Conservation (phyloP, 331 rosid species). For the Quercus phellos region DNA sequence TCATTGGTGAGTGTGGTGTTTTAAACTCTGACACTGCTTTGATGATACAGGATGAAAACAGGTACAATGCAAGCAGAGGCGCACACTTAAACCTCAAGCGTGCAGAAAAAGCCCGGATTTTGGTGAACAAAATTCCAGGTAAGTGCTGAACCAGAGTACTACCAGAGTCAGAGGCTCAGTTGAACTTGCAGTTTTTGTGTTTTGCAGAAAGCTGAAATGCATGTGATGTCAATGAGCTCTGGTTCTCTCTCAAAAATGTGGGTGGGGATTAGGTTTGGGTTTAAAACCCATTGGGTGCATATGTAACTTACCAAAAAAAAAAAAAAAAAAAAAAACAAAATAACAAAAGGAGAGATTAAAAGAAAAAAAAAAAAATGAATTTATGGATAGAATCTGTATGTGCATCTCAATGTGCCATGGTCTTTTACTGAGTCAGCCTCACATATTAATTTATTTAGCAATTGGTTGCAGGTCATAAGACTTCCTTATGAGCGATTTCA, state of each 20-base stretch:
- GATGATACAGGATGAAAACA: conserved; percentile 82
- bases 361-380: too few relatives aligned
- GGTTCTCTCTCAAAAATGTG: too few relatives aligned
- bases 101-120: conserved; percentile 87
- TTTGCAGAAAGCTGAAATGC: not conserved
- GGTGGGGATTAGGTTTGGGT: too few relatives aligned
- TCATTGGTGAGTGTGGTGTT: not conserved
- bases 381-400: not conserved
- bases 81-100: conserved; percentile 94
- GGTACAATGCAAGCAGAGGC: conserved; percentile 94
- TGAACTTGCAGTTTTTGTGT: not conserved
- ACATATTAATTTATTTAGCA: not conserved
- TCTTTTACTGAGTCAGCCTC: not conserved
- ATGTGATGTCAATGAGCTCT: too few relatives aligned
- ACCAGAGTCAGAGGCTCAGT: not conserved
- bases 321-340: too few relatives aligned
- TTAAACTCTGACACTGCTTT: conserved; percentile 16
- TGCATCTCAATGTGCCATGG: not conserved
- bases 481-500: not conserved
- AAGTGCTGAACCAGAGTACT: conserved; percentile 18
- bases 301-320: too few relatives aligned
- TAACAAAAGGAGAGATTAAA: too few relatives aligned
- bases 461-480: not conserved
- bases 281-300: too few relatives aligned
- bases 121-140: conserved; percentile 94